Base-by-base conservation (phyloP, 1,139 yeast genomes). In the Blastobotrys malaysiensis region DNA sequence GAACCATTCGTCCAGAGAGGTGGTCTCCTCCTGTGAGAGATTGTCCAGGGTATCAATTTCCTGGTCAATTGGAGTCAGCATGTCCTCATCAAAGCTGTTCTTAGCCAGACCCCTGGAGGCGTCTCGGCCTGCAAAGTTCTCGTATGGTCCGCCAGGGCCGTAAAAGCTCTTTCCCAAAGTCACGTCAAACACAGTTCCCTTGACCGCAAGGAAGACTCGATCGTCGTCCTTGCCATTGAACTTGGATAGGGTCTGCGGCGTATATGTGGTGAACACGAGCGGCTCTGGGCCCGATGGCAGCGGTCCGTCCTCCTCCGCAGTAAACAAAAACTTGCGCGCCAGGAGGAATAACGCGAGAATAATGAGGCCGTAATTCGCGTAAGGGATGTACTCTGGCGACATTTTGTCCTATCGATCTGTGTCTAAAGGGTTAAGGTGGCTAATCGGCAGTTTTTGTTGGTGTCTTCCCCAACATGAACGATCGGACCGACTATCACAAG, bases 61-160 rank as follows among this genome's bases (percentile, higher is more conserved):
- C 57, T 67, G 60, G 50, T 70, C 73, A 11, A 71, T 45, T 1
- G 72, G 68, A 1, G 74, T 69, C 16, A 75, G 64, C 66, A 73
- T 64, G 9, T 66, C 73, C 24, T 52, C 68, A 52, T 93, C 98
- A 72, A 93, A 93, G 36, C 96, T 87, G 70, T 91, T 93, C 65
- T 81, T 77, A 1, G 98, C 97, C 59, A 93, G 78, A 0, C 99
- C 99, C 61, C 99, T 76, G 1, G 96, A 86, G 1, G 99, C 98
- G 72, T 93, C 99, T 62, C 89, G 86, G 2, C 99, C 99, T 1
- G 98, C 98, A 76, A 93, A 93, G 67, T 89, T 90, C 55, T 87
- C 85, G 70, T 93, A 93, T 0, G 98, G 96, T 0, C 98, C 97
- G 20, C 95, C 90, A 2, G 99, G 99, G 0, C 99, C 99, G 67